Conservation (phyloP, 768 basidiomycete genomes). For the Leccinum broughii region DNA sequence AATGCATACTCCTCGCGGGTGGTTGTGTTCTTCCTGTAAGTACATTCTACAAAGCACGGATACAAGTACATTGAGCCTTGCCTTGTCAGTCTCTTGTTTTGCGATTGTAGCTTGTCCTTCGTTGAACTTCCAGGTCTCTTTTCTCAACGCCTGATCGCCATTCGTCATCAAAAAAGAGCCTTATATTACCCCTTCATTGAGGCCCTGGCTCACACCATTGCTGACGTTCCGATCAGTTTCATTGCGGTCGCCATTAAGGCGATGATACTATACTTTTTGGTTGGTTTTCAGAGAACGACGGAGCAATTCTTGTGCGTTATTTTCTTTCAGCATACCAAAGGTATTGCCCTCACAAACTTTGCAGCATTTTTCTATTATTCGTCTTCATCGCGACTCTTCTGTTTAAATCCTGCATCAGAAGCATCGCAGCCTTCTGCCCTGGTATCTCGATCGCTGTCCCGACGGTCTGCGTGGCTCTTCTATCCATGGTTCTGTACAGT, state of each 20-base stretch:
- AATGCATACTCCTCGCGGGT: constrained; percentile 55
- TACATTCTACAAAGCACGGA: background rate
- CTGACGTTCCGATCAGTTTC: constrained; percentile 45
- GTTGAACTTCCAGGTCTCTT: constrained; percentile 52
- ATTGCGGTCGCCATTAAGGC: constrained; percentile 14
- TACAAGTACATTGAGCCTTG: background rate
- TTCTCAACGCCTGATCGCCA: constrained; percentile 43
- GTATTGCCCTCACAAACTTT: no score
- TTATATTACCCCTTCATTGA: constrained; percentile 53
- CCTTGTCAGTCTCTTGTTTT: constrained; percentile 46
- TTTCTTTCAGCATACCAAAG: background rate
- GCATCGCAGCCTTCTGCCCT: no score
- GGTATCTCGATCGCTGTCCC: no score
- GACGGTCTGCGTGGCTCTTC: no score
- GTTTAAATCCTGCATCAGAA: no score
- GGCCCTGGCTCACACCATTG: constrained; percentile 42
- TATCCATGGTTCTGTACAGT: no score
- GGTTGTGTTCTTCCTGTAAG: constrained; percentile 75
- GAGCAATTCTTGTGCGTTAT: constrained; percentile 22
- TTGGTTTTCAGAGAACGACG: constrained; percentile 19
- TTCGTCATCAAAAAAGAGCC: constrained; percentile 43
- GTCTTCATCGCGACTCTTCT: no score
- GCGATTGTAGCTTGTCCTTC: constrained; percentile 52
- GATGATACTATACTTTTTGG: constrained; percentile 20
- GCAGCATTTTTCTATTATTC: no score